These are phyloP conservation scores for Zalaria obscura DNA, from an alignment of 2,329 filamentous ascomycete species.

Conservation along the genomic window DNA sequence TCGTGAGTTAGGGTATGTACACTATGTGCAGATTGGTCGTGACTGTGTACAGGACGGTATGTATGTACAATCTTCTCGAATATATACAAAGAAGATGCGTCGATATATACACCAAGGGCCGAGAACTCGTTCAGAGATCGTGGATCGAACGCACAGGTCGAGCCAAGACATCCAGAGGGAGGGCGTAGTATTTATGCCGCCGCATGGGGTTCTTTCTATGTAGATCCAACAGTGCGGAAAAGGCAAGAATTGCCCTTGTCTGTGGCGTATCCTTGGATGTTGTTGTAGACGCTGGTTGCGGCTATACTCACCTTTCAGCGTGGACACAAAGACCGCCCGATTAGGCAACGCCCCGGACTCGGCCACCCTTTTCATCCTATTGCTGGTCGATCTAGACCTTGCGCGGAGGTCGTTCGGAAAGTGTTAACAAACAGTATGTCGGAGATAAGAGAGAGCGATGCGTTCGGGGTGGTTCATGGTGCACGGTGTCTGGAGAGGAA, in stretches of 20 bases:
- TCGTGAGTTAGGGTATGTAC: not conserved
- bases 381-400: conserved; percentile 1
- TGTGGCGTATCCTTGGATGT: not conserved
- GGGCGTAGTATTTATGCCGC: not conserved
- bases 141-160: too few species aligned
- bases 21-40: not conserved
- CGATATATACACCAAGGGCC: too few species aligned
- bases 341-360: not conserved
- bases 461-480: too few species aligned
- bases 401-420: not conserved
- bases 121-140: too few species aligned
- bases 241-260: not conserved
- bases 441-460: too few species aligned
- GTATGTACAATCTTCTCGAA: not conserved
- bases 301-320: conserved; percentile 4
- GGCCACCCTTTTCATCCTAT: not conserved
- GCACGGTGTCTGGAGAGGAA: too few species aligned
- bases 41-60: not conserved
- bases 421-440: too few species aligned
- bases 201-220: not conserved
- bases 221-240: not conserved
- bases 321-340: conserved; percentile 7
- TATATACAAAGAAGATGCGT: too few species aligned
- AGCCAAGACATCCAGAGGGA: too few species aligned
- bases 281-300: conserved; percentile 5